Base-by-base conservation (phyloP, 768 basidiomycete genomes). In the Lactifluus pinguis region DNA sequence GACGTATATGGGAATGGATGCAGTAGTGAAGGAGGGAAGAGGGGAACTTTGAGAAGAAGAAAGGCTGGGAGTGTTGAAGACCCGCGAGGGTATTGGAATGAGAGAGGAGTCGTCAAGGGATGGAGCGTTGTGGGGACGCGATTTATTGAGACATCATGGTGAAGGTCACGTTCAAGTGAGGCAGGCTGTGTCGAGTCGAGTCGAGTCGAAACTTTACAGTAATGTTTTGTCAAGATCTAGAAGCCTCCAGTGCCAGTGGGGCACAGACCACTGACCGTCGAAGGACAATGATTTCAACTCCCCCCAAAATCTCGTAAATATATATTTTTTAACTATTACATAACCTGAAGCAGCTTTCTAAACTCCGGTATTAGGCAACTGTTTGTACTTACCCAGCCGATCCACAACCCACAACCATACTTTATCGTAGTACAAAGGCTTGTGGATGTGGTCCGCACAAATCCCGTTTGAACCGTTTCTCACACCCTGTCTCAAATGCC, bases 111-210 rank as follows among this genome's bases (percentile, higher is more conserved):
- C 63, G 68, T 69, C 48, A 53, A 55, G 55, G 45, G 53, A 53
- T 57, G 57, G 49, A 48, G 53, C 48, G 57, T 56, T 54, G 61
- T 62, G 67, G 59, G 62, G 54, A 51, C 53, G 68, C 21, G 45
- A 47, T 72, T 73, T 74, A 73, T 71, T 66, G 72, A 62, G 71
- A 66, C 68, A 71, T 73, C 74, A 76, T 76, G 74, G 71, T 68
- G 69, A 64, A 67, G 57, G 63, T 63, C 60, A 72, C 69, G 73
- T 69, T 71, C 64, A 63, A 56, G 47, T 62, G 61, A 49, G 39
- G 61, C 21, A 14, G 19, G 55, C 32, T 55, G 38, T 61, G 41
- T 57, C 34, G 60, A 53, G 49, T 51, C 44, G 66, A 67, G 53
- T 65, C 50, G 38, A 38, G 38, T 38, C 38, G 57, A 36, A 55